These are phyloP conservation scores for Cercophora newfieldiana DNA, from an alignment of 495 filamentous ascomycete genomes.

Conservation along the genomic window DNA sequence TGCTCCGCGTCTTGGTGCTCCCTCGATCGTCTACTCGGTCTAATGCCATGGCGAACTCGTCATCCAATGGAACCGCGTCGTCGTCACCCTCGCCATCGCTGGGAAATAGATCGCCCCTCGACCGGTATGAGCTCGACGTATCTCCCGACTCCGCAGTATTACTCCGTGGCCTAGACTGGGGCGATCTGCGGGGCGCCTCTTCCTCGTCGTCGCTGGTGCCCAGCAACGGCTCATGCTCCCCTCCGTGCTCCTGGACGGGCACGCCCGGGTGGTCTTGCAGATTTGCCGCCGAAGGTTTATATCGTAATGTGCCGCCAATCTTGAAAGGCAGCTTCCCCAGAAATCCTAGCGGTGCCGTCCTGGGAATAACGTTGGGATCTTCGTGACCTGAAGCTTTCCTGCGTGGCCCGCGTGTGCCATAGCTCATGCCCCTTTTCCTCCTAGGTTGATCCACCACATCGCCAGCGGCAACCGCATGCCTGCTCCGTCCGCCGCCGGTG, in stretches of 20 bases:
- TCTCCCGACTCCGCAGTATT: slow-evolving; percentile 77
- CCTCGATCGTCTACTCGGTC: slow-evolving; percentile 72
- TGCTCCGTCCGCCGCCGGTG: slow-evolving; percentile 53
- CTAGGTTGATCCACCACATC: slow-evolving; percentile 64
- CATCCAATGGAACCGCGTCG: slow-evolving; percentile 88
- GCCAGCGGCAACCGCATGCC: slow-evolving; percentile 26
- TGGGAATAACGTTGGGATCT: slow-evolving; percentile 90
- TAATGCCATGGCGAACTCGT: slow-evolving; percentile 84
- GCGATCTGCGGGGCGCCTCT: slow-evolving; percentile 27
- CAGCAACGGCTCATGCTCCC: slow-evolving; percentile 74
- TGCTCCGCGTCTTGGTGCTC: slow-evolving; percentile 64
- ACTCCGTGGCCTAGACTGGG: slow-evolving; percentile 67
- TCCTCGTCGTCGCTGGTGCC: slow-evolving; percentile 51
- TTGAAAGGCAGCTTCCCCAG: slow-evolving; percentile 82
- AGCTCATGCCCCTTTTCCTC: slow-evolving; percentile 82
- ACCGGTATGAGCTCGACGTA: slow-evolving; percentile 86
- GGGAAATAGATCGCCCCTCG: slow-evolving; percentile 89
- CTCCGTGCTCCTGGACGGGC: slow-evolving; percentile 46
- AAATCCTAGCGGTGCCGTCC: slow-evolving; percentile 83
- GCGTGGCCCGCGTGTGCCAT: slow-evolving; percentile 70
- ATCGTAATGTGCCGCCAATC: slow-evolving; percentile 77
- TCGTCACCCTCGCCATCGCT: slow-evolving; percentile 87
- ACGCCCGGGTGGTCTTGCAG: slow-evolving; percentile 79
- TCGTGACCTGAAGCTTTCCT: slow-evolving; percentile 69
- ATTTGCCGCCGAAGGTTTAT: slow-evolving; percentile 89